These are phyloP conservation scores for Macadamia integrifolia DNA, from an alignment of 164 flowering plant species.

Conservation along the genomic window DNA sequence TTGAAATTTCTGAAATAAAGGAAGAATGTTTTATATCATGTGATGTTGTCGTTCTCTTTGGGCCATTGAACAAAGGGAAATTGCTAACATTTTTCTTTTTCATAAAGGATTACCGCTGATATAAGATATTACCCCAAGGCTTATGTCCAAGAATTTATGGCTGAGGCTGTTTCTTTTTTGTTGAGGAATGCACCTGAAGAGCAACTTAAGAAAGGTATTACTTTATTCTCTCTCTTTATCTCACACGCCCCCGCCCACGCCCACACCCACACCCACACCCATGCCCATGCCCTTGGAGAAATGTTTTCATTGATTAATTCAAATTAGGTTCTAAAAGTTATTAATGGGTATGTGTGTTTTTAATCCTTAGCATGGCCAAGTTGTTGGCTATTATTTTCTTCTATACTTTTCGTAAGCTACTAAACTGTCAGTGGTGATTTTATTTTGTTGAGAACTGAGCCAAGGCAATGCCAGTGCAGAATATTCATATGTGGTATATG, in stretches of 20 bases:
- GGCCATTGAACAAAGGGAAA: neutral
- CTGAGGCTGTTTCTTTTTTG: conserved; percentile 69
- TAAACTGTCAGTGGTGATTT: neutral
- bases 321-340: neutral
- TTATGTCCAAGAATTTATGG: conserved; percentile 82
- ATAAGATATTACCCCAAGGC: conserved; percentile 74
- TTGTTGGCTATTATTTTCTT: neutral
- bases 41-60: too few species aligned
- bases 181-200: conserved; percentile 66
- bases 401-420: neutral
- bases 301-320: neutral
- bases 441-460: too few species aligned
- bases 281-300: too few species aligned
- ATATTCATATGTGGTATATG: too few species aligned
- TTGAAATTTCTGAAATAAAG: too few species aligned
- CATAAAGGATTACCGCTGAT: conserved; percentile 45
- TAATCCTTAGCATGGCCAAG: neutral
- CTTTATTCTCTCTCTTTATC: neutral
- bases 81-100: conserved; percentile 1
- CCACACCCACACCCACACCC: too few species aligned
- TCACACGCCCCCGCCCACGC: too few species aligned
- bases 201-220: conserved; percentile 62
- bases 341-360: neutral
- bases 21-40: too few species aligned
- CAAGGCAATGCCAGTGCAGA: too few species aligned